Percentiles rank a stretch among this genome's conserved stretches.
Evolutionary conservation across 495 filamentous ascomycete genomes (phyloP).

Genomic region (Achaetomiella virescens): DNA sequence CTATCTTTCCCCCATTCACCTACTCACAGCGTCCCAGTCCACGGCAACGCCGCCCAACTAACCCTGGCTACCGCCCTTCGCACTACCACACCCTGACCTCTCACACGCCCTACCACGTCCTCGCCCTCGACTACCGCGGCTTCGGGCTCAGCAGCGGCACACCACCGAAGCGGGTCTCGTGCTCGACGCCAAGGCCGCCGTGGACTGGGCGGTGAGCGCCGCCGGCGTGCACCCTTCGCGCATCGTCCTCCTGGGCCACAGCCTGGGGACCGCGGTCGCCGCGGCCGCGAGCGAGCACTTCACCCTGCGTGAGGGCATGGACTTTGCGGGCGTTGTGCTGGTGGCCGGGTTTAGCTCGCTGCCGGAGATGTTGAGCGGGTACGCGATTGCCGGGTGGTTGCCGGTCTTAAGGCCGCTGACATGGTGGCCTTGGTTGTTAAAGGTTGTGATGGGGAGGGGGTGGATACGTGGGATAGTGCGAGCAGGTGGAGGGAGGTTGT

Average conservation of each 20-base stretch:
- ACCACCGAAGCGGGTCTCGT: conserved; percentile 82
- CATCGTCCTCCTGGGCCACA: conserved; percentile 82
- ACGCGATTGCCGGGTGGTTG: conserved; percentile 63
- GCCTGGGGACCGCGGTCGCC: conserved; percentile 80
- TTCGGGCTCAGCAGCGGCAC: conserved; percentile 74
- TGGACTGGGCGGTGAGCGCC: conserved; percentile 63
- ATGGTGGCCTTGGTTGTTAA: conserved; percentile 38
- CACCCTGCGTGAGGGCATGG: conserved; percentile 32
- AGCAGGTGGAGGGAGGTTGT: conserved; percentile 40
- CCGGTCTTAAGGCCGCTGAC: conserved; percentile 71
- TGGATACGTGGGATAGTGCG: conserved; percentile 50
- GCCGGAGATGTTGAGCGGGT: conserved; percentile 57
- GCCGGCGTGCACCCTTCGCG: conserved; percentile 59
- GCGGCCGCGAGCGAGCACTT: conserved; percentile 66
- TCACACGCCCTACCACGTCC: conserved; percentile 52
- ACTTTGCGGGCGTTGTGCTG: conserved; percentile 67
- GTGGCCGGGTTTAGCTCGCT: conserved; percentile 74
- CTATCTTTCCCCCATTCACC: background rate
- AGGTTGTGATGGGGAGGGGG: conserved; percentile 31
- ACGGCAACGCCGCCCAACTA: conserved; percentile 59
- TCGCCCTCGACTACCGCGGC: conserved; percentile 82
- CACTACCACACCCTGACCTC: conserved; percentile 59
- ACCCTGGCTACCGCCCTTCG: conserved; percentile 55
- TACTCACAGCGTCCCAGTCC: conserved; percentile 34
- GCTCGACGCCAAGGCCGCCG: conserved; percentile 64